These are phyloP conservation scores for Plantago lanceolata DNA, from an alignment of 305 asterid species.

Conservation along the genomic window DNA sequence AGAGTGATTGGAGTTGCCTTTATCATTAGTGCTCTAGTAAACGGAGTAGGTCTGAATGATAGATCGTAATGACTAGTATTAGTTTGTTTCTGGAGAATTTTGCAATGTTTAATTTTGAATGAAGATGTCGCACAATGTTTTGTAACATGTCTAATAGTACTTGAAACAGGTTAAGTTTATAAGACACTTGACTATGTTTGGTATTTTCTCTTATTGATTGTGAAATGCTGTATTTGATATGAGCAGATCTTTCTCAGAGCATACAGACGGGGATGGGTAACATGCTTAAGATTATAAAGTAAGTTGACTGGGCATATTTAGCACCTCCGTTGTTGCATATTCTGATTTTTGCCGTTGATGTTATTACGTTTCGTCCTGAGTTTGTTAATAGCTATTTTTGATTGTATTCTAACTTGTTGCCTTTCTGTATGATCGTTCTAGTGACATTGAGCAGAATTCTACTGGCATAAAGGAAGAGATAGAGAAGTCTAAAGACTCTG, in stretches of 20 bases:
- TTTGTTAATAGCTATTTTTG: conserved; percentile 13
- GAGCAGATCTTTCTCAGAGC: conserved; percentile 72
- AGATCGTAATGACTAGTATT: background rate
- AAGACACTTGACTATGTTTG: background rate
- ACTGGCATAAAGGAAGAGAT: conserved; percentile 63
- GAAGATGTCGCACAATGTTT: background rate
- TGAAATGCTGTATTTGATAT: conserved; percentile 15
- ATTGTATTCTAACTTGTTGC: conserved; percentile 15
- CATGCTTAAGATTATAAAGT: conserved; percentile 82
- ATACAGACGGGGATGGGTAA: conserved; percentile 68
- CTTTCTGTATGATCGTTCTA: conserved; percentile 31
- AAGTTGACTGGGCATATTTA: conserved; percentile 28
- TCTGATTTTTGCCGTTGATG: background rate
- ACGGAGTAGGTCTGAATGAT: background rate
- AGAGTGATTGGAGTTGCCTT: background rate
- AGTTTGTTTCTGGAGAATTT: background rate
- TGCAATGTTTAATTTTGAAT: conserved; percentile 2
- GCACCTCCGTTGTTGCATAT: conserved; percentile 22
- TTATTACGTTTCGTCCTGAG: conserved; percentile 7
- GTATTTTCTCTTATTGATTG: conserved; percentile 9
- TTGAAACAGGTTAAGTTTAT: conserved; percentile 10
- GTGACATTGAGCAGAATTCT: conserved; percentile 73
- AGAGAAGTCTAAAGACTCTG: conserved; percentile 60
- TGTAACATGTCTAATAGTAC: background rate
- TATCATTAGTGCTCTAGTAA: background rate